Evolutionary conservation across 2,329 filamentous ascomycete species (phyloP).

Genomic region (Aspergillus ochraceoroseus): DNA sequence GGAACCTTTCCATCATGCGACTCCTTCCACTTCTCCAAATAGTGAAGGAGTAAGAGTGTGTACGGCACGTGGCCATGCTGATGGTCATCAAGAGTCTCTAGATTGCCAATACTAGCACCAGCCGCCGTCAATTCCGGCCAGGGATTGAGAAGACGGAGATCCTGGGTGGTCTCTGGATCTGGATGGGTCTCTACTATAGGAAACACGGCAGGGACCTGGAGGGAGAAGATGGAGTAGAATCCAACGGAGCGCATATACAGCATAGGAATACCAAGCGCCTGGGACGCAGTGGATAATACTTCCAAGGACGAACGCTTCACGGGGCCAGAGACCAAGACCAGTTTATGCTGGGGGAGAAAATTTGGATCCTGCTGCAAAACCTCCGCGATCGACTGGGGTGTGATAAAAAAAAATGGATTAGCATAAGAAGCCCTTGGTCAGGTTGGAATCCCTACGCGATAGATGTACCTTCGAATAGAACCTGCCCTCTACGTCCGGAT

Average conservation of each 20-base stretch:
- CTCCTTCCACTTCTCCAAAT: slow-evolving; percentile 73
- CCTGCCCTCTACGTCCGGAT: slow-evolving; percentile 81
- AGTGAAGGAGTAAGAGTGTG: slow-evolving; percentile 74
- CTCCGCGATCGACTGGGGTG: slow-evolving; percentile 34
- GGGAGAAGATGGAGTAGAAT: slow-evolving; percentile 85
- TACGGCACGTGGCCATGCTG: slow-evolving; percentile 91
- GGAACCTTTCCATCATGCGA: slow-evolving; percentile 64
- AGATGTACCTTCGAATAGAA: slow-evolving; percentile 57
- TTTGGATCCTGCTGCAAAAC: slow-evolving; percentile 36
- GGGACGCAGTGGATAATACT: slow-evolving; percentile 49
- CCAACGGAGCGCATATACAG: slow-evolving; percentile 84
- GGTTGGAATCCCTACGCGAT: slow-evolving; percentile 1
- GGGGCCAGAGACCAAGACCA: slow-evolving; percentile 59
- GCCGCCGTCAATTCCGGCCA: slow-evolving; percentile 78
- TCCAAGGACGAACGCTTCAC: slow-evolving; percentile 51
- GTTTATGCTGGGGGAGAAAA: slow-evolving; percentile 49
- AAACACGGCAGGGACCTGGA: slow-evolving; percentile 71
- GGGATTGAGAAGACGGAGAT: slow-evolving; percentile 75
- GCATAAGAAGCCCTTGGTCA: slow-evolving; percentile 4
- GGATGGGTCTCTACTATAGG: slow-evolving; percentile 96
- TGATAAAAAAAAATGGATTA: slow-evolving; percentile 7
- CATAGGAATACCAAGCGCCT: slow-evolving; percentile 62
- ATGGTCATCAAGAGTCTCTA: slow-evolving; percentile 67
- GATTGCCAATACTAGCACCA: slow-evolving; percentile 57
- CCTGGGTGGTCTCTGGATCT: slow-evolving; percentile 75